A percentile compares a stretch with the other conserved stretches of the same genome.
Conservation (phyloP, 1,284 basidiomycete species). For the Psilocybe mexicana region DNA sequence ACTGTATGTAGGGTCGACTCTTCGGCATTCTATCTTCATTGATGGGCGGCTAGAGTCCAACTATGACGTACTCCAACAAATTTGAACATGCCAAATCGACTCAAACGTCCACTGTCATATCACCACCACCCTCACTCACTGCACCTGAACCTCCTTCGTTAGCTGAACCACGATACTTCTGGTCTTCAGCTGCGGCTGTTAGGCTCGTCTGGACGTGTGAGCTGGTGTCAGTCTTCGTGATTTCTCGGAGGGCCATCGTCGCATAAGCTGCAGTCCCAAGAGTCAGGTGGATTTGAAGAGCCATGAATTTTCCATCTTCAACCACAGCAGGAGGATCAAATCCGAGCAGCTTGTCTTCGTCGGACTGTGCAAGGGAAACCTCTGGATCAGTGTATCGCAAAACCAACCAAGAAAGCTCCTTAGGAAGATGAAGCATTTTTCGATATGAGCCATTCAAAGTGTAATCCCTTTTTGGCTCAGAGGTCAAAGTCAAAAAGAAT, state of each 20-base stretch:
- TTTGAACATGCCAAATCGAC: no score
- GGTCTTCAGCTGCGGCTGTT: conserved; percentile 82
- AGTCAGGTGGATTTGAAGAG: conserved; percentile 78
- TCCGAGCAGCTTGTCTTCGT: conserved; percentile 88
- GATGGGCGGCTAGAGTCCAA: neutral
- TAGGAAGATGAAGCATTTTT: conserved; percentile 85
- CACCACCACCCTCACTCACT: no score
- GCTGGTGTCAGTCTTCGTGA: conserved; percentile 91
- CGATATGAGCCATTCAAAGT: conserved; percentile 92
- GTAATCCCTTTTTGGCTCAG: conserved; percentile 68
- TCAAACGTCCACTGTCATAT: no score
- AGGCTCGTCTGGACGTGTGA: conserved; percentile 83
- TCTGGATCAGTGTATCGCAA: conserved; percentile 93
- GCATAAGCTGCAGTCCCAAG: conserved; percentile 91
- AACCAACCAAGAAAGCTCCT: conserved; percentile 77
- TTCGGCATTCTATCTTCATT: no score
- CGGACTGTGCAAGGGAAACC: conserved; percentile 87
- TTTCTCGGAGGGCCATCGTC: conserved; percentile 93
- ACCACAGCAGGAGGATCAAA: conserved; percentile 69
- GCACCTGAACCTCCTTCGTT: conserved; percentile 17
- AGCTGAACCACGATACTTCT: conserved; percentile 63
- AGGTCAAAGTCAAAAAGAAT: neutral
- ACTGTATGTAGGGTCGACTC: no score
- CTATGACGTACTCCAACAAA: neutral
- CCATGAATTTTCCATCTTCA: conserved; percentile 79